phyloP scores from a whole-genome alignment of 495 filamentous ascomycete species.

The Penicillium maclennaniae region DNA sequence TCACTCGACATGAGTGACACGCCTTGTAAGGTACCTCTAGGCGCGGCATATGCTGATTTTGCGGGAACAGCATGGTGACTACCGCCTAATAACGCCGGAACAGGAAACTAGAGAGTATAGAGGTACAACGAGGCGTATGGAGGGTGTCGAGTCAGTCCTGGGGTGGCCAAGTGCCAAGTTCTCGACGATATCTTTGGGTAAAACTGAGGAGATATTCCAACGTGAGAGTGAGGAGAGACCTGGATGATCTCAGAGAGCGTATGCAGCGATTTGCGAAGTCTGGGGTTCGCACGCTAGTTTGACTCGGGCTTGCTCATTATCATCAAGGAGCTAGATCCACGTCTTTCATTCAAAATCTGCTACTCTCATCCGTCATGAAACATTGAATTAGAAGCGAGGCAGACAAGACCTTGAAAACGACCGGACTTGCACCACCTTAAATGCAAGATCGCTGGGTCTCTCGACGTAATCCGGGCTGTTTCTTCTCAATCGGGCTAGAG shows the following conservation, averaged over 20 bases:
- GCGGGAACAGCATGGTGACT: background rate
- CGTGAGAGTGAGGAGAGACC: background rate
- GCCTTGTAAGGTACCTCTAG: background rate
- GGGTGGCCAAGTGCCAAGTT: background rate
- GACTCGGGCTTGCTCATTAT: background rate
- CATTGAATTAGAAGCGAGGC: background rate
- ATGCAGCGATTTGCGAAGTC: conserved; percentile 1
- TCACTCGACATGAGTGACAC: conserved; percentile 8
- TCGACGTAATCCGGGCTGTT: conserved; percentile 15
- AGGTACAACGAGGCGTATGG: background rate
- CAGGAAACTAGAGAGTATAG: background rate
- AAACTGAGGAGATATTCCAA: background rate
- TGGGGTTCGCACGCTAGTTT: conserved; percentile 1
- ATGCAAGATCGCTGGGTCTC: background rate
- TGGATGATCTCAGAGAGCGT: background rate
- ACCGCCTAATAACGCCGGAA: background rate
- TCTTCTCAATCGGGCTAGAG: conserved; percentile 16
- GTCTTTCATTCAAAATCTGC: background rate
- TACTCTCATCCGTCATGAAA: background rate
- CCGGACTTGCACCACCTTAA: background rate
- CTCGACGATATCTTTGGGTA: background rate
- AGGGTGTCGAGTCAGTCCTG: no score
- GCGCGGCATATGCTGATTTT: background rate
- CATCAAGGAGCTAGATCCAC: background rate
- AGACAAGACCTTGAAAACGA: background rate